phyloP scores from a whole-genome alignment of 306 rosid species.

The Gastrolobium bilobum region DNA sequence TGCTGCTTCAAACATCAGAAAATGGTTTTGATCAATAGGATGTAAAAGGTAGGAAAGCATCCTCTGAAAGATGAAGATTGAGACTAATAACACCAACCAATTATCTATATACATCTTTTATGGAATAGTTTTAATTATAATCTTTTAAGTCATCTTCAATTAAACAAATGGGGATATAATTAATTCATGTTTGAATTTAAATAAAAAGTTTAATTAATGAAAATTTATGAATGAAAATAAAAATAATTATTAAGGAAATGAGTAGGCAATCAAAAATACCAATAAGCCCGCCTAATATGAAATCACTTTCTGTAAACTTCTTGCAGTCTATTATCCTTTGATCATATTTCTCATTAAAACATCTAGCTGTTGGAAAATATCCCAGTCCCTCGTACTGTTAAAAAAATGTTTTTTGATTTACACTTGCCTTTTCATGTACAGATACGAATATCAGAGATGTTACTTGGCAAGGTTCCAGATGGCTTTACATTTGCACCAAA shows the following conservation, averaged over 20 bases:
- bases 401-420: not conserved
- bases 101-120: not conserved
- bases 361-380: not conserved
- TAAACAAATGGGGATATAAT: not conserved
- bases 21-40: constrained; percentile 2
- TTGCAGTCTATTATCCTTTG: not conserved
- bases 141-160: not conserved
- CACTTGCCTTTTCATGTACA: constrained; percentile 51
- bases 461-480: constrained; percentile 96
- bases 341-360: constrained; percentile 6
- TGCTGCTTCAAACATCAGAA: not conserved
- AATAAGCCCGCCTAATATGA: not conserved
- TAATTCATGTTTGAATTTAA: constrained; percentile 1
- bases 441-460: constrained; percentile 87
- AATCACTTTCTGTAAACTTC: constrained; percentile 35
- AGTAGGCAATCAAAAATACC: not conserved
- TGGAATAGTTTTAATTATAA: not conserved
- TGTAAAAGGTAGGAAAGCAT: not conserved
- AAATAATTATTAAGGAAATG: not conserved
- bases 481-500: constrained; percentile 79
- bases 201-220: not conserved
- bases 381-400: not conserved
- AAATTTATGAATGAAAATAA: not conserved
- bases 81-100: not conserved
- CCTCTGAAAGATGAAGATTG: constrained; percentile 11